These are phyloP conservation scores for Candida alai DNA, from an alignment of 805 yeast genomes.

Conservation along the genomic window DNA sequence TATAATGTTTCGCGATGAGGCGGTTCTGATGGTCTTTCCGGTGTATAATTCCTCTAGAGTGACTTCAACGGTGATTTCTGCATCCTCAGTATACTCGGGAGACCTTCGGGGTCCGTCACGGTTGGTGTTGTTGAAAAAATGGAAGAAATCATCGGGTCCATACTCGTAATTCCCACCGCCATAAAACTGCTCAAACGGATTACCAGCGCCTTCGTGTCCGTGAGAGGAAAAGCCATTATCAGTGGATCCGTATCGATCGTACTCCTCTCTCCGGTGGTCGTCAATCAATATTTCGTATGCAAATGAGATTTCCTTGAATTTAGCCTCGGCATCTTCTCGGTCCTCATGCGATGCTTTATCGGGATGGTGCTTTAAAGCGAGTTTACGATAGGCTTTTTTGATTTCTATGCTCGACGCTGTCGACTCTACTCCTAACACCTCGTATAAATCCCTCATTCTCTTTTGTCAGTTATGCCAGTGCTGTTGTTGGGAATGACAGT, in stretches of 20 bases:
- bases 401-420: constrained; percentile 70
- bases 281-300: constrained; percentile 85
- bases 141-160: constrained; percentile 72
- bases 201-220: constrained; percentile 14
- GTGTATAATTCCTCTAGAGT: constrained; percentile 71
- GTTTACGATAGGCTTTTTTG: constrained; percentile 76
- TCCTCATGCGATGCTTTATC: constrained; percentile 75
- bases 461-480: neutral
- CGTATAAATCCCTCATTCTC: constrained; percentile 44
- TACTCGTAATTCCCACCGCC: constrained; percentile 44
- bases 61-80: constrained; percentile 59
- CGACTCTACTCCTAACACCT: constrained; percentile 61
- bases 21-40: constrained; percentile 75
- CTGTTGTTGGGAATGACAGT: neutral
- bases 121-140: constrained; percentile 52
- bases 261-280: constrained; percentile 54
- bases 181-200: constrained; percentile 34
- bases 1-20: constrained; percentile 65
- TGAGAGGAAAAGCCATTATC: constrained; percentile 19
- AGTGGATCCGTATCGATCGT: constrained; percentile 53
- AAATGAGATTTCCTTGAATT: constrained; percentile 77
- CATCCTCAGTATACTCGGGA: constrained; percentile 79
- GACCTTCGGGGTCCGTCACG: constrained; percentile 23
- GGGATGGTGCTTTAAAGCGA: constrained; percentile 84
- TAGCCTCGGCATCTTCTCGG: constrained; percentile 66